Evolutionary conservation across 768 basidiomycete species (phyloP).

Genomic region (Clathrus columnatus): DNA sequence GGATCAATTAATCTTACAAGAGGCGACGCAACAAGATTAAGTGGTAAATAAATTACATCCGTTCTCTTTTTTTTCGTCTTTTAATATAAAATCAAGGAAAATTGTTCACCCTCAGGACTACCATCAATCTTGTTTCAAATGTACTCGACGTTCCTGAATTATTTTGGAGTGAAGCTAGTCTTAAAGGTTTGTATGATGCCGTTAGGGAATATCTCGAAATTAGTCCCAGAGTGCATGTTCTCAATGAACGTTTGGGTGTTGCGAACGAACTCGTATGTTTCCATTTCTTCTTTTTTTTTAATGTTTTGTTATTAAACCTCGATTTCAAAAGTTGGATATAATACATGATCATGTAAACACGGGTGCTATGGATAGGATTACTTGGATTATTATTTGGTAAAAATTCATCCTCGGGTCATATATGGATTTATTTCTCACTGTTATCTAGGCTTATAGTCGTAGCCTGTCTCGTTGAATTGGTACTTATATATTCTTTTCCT

Average conservation of each 20-base stretch:
- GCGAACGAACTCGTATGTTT: conserved; percentile 77
- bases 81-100: conserved; percentile 18
- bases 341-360: conserved; percentile 93
- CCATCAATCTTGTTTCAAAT: conserved; percentile 87
- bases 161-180: conserved; percentile 90
- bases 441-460: conserved; percentile 73
- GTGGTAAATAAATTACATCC: conserved; percentile 31
- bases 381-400: conserved; percentile 66
- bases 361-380: conserved; percentile 84
- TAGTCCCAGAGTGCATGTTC: conserved; percentile 63
- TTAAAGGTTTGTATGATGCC: conserved; percentile 84
- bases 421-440: conserved; percentile 19
- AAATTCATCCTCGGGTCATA: conserved; percentile 27
- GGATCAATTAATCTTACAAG: conserved; percentile 71
- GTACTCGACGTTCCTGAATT: conserved; percentile 90
- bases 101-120: conserved; percentile 79
- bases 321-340: conserved; percentile 58
- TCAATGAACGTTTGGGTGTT: conserved; percentile 84
- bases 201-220: conserved; percentile 96
- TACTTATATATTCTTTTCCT: conserved; percentile 24
- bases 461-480: conserved; percentile 82
- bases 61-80: neutral
- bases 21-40: conserved; percentile 77
- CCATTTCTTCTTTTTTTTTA: conserved; percentile 1
- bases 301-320: neutral